phyloP scores from a whole-genome alignment of 352 stramenopile species.

The Phytophthora megakarya region DNA sequence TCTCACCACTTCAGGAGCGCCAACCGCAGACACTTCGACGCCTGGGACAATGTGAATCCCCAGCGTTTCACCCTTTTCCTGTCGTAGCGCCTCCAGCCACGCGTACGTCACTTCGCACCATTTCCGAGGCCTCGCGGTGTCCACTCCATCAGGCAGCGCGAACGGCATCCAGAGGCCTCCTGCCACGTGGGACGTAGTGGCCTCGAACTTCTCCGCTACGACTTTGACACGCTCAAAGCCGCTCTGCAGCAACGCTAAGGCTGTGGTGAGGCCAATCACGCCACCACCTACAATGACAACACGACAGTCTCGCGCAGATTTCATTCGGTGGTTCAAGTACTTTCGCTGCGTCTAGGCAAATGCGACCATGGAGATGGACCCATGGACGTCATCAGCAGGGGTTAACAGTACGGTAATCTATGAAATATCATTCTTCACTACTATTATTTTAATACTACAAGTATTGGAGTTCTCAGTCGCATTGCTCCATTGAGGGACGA shows the following conservation, averaged over 20 bases:
- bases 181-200: conserved; percentile 66
- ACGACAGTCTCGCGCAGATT: conserved; percentile 21
- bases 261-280: conserved; percentile 71
- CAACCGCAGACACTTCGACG: conserved; percentile 8
- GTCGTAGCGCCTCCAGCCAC: conserved; percentile 52
- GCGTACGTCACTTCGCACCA: conserved; percentile 70
- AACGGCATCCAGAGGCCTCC: conserved; percentile 79
- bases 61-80: conserved; percentile 41
- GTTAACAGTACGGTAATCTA: no score
- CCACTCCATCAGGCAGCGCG: conserved; percentile 46
- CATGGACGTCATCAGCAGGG: background rate
- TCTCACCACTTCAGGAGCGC: conserved; percentile 11
- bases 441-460: no score
- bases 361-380: background rate
- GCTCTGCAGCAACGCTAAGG: conserved; percentile 62
- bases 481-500: no score
- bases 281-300: conserved; percentile 67
- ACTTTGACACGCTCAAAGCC: conserved; percentile 55
- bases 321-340: conserved; percentile 2
- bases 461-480: no score
- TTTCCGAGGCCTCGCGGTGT: conserved; percentile 45
- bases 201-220: conserved; percentile 60
- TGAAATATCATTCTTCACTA: no score
- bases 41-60: conserved; percentile 53
- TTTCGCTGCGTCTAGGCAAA: background rate